A percentile compares a stretch with the other conserved stretches of the same genome.
Conservation (phyloP, 2,329 filamentous ascomycete genomes). For the Capronia americana region DNA sequence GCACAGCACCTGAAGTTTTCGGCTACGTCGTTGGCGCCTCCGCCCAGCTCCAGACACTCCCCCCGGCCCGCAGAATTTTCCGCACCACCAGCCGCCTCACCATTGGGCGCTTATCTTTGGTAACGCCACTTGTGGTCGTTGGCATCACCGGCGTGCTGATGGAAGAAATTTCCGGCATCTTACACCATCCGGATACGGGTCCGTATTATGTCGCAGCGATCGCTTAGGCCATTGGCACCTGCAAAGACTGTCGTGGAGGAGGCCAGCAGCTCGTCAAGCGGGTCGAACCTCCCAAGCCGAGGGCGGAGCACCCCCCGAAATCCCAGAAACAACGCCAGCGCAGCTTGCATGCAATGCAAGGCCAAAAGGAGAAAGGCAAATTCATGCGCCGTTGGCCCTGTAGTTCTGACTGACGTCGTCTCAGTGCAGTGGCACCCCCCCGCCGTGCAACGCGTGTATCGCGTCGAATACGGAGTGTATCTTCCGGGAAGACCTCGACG, state of each 20-base stretch:
- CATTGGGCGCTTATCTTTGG: background rate
- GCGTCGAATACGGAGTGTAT: constrained; percentile 1
- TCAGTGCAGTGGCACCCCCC: constrained; percentile 13
- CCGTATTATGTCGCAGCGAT: constrained; percentile 16
- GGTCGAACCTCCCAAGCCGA: background rate
- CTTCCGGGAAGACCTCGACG: constrained; percentile 10
- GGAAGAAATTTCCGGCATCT: constrained; percentile 9
- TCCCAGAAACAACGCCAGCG: constrained; percentile 15
- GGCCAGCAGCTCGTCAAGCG: constrained; percentile 2
- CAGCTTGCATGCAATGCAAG: constrained; percentile 14
- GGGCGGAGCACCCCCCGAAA: constrained; percentile 19
- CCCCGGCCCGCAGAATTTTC: background rate
- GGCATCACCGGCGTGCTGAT: background rate
- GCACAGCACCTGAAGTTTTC: background rate
- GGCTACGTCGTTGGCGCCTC: background rate
- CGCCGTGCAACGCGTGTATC: constrained; percentile 16
- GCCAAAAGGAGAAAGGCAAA: constrained; percentile 15
- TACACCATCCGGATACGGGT: background rate
- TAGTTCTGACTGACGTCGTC: constrained; percentile 1
- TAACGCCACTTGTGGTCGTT: background rate
- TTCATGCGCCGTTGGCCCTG: background rate
- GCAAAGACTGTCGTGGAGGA: background rate
- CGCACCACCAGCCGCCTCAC: background rate
- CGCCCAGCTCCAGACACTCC: background rate
- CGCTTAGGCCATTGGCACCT: constrained; percentile 4